These are phyloP conservation scores for Chrysoporthe puriensis DNA, from an alignment of 2,329 filamentous ascomycete species.

Conservation along the genomic window DNA sequence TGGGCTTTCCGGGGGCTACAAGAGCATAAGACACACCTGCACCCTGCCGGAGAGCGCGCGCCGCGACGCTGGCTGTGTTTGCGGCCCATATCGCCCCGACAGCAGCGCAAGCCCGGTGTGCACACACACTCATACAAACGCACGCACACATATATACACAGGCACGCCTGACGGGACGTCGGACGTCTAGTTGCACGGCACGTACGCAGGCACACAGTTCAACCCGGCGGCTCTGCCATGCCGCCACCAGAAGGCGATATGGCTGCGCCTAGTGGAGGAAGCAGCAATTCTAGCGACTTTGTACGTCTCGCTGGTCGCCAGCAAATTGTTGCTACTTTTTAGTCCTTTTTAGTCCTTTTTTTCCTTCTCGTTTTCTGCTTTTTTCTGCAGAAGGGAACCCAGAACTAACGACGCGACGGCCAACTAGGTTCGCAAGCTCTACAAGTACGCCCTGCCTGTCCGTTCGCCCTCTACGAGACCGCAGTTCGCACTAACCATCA, in stretches of 20 bases:
- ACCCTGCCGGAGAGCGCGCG: background rate
- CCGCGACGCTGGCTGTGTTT: background rate
- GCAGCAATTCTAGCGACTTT: conserved; percentile 92
- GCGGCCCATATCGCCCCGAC: background rate
- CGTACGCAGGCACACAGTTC: background rate
- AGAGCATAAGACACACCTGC: background rate
- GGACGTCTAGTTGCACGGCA: background rate
- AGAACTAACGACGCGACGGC: conserved; percentile 12
- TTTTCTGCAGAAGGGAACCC: background rate
- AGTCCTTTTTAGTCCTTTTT: background rate
- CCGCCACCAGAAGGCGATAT: conserved; percentile 44
- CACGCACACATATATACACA: background rate
- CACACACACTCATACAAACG: too few species aligned
- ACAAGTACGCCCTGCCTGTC: conserved; percentile 71
- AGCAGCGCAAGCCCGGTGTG: background rate
- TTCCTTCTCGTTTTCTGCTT: background rate
- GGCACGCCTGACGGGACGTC: background rate
- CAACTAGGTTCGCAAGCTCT: conserved; percentile 88
- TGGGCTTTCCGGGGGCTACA: background rate
- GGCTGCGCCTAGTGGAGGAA: conserved; percentile 45
- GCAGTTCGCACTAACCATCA: conserved; percentile 35
- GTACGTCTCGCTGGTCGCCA: conserved; percentile 59
- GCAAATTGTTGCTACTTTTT: conserved; percentile 17
- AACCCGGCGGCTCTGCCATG: conserved; percentile 35
- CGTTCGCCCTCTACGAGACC: conserved; percentile 4